Base-by-base conservation (phyloP, 129 eudicot genomes). In the Lactuca saligna region DNA sequence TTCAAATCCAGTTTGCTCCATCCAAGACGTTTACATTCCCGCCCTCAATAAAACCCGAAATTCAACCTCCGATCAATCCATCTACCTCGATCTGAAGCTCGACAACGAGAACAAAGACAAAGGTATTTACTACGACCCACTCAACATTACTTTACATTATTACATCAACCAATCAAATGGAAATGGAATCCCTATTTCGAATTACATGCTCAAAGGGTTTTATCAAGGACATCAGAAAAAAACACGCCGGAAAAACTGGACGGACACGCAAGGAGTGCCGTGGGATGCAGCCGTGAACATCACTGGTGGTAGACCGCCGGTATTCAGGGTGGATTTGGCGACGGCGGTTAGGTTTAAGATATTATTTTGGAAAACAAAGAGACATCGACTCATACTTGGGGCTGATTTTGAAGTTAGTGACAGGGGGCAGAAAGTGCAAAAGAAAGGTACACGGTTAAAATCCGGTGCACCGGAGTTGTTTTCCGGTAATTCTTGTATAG, bases 301-400 rank as follows among this genome's bases (percentile, higher is more conserved):
- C 9, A 25, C 29, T 25, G 77, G 72, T n/a, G 91, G 84, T 54
- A 77, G 79, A 12, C 16, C 8, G 61, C 79, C 63, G 78, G 54
- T 41, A 8, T 74, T 90, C 50, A 57, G 79, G 65, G 77, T 90
- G 75, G 83, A 65, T 49, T 58, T 87, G 74, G 62, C 70, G 55
- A 87, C 97, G 56, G 66, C 35, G 77, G 82, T 90, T 59, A 73
- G 90, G 91, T 90, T 66, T 65, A 87, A 79, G 83, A 80, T 80
- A 16, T 25, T 87, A 65, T 64, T 76, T 63, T 84, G 83, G 86
- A 69, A 87, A 17, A 80, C 87, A 8, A 87, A 87, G 84, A 87
- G 74, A 69, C 80, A 81, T 44, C 35, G 65, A 13, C 6, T 84
- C 68, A 63, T 14, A 31, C 66, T 90, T 11, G 82, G 86, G 9